Evolutionary conservation across 2,329 filamentous ascomycete genomes (phyloP).

Genomic region (Exutisphaerella laricina): DNA sequence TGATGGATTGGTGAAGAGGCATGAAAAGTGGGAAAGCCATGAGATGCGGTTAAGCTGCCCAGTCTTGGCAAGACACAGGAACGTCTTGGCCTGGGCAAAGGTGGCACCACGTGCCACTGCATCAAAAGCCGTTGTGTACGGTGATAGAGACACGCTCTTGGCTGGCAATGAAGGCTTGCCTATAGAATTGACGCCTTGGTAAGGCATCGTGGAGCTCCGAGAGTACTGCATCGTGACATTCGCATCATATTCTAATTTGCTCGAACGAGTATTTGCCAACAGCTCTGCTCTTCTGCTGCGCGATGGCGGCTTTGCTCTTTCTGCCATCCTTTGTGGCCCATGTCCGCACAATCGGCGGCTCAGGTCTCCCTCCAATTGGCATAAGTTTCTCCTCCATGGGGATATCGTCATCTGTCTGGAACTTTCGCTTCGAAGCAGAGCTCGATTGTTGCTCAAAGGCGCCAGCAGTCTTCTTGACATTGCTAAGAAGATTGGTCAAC

Average conservation of each 20-base stretch:
- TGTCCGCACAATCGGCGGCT: not conserved
- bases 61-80: too few species aligned
- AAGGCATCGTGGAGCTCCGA: too few species aligned
- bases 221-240: too few species aligned
- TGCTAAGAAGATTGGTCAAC: not conserved
- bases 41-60: conserved; percentile 1
- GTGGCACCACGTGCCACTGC: not conserved
- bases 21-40: not conserved
- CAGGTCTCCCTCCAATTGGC: conserved; percentile 8
- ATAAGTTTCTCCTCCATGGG: conserved; percentile 3
- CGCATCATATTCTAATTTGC: conserved; percentile 8
- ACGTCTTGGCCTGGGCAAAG: not conserved
- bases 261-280: conserved; percentile 14
- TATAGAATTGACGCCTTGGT: too few species aligned
- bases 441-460: not conserved
- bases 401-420: not conserved
- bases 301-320: conserved; percentile 9
- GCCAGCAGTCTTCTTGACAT: conserved; percentile 4
- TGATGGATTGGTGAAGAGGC: not conserved
- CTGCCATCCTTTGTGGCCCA: conserved; percentile 2
- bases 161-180: not conserved
- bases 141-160: not conserved
- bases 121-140: not conserved
- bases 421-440: conserved; percentile 4
- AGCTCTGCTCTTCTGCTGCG: conserved; percentile 9